Base-by-base conservation (phyloP, 2,329 filamentous ascomycete genomes). In the Alternaria incomplexa region DNA sequence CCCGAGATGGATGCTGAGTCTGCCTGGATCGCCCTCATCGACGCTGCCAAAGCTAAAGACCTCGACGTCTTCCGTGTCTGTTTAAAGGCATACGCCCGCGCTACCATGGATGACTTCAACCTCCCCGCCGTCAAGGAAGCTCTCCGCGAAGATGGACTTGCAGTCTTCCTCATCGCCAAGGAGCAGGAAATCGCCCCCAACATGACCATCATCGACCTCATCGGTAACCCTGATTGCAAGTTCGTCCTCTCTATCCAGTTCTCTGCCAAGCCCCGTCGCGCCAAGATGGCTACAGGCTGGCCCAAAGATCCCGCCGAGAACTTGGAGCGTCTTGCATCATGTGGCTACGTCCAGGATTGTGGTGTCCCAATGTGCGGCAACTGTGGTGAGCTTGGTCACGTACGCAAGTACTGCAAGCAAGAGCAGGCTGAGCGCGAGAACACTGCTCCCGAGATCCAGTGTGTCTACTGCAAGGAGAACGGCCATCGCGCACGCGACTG, bases 401-500 rank as follows among this genome's bases (percentile, higher is more conserved):
- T 81, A 26, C 70, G 81, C n/a, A 89, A 73, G 78, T 74, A 79
- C 54, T 93, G 91, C 74, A 82, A 85, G 3, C 77, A 89, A 73
- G 89, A 91, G 65, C 84, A 83, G 66, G 63, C 76, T 0, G 87
- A 89, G 72, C 79, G 74, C 23, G 74, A 78, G 47, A 66, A 3
- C 80, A 85, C 44, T 72, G 78, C 13, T 70, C 83, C 40, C 0
- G 79, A 81, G 20, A 85, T 91, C 52, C 83, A 82, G 50, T 93
- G 91, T 76, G 86, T 83, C 80, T 90, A 92, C 80, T 93, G 91
- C 67, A 81, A 85, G 5, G 83, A 85, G 43, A 79, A 83, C 25
- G 90, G 90, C 10, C 90, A 93, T 71, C 89, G 90, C 61, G 80
- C 89, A 55, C 88, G 90, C 55, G 90, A 93, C 68, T 93, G 91